Percentiles rank a stretch among this genome's conserved stretches.
These are phyloP conservation scores for Tagetes erecta DNA, from an alignment of 129 eudicot genomes.

Conservation along the genomic window DNA sequence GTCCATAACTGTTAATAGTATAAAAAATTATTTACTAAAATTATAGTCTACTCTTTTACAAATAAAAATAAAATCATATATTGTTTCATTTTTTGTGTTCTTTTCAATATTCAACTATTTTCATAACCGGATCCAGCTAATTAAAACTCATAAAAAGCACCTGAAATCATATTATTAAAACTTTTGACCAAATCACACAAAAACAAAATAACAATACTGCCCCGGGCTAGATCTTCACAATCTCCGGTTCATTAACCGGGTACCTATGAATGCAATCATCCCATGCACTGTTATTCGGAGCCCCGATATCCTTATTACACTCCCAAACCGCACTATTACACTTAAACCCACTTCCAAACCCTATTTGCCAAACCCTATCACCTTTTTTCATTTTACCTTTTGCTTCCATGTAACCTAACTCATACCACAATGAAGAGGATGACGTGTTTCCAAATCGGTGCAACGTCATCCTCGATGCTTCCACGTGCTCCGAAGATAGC, in stretches of 20 bases:
- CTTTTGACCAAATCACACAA: neutral
- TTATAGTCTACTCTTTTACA: too few species aligned
- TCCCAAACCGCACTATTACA: constrained; percentile 83
- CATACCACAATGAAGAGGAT: constrained; percentile 77
- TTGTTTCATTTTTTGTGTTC: too few species aligned
- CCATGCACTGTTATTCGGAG: constrained; percentile 54
- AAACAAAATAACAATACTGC: neutral
- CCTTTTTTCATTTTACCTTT: constrained; percentile 76
- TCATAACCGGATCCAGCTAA: too few species aligned
- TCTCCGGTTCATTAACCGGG: constrained; percentile 48
- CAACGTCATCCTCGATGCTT: constrained; percentile 81
- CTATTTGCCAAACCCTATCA: constrained; percentile 83
- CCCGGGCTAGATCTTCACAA: constrained; percentile 35
- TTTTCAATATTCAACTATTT: too few species aligned
- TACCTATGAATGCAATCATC: constrained; percentile 56
- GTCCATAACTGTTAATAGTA: too few species aligned
- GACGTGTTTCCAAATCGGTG: constrained; percentile 80
- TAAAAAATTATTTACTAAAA: too few species aligned
- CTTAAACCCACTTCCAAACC: constrained; percentile 80
- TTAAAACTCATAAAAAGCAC: neutral
- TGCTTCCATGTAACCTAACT: constrained; percentile 62
- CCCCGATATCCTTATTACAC: constrained; percentile 47
- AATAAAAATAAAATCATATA: too few species aligned
- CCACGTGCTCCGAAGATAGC: constrained; percentile 62
- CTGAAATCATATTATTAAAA: constrained; percentile 1